These are phyloP conservation scores for Lactifluus echinatus DNA, from an alignment of 768 basidiomycete genomes.

Conservation along the genomic window DNA sequence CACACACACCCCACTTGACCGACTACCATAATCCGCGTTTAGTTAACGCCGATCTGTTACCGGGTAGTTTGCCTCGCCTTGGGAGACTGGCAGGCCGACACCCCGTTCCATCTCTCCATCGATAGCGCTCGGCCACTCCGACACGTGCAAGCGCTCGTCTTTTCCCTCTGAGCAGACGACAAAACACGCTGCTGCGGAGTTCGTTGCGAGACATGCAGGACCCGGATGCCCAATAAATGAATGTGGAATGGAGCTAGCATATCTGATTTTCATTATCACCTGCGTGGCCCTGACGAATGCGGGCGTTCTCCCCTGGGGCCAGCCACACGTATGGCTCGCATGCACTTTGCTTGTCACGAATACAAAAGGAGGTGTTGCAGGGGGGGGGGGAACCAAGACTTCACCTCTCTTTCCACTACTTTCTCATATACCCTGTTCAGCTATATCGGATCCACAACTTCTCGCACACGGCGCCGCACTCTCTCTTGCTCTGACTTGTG, in stretches of 20 bases:
- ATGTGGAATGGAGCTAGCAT: constrained; percentile 6
- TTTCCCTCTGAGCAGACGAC: background rate
- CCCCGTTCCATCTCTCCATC: constrained; percentile 11
- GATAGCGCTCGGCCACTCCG: constrained; percentile 3
- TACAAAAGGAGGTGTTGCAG: constrained; percentile 9
- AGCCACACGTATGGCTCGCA: background rate
- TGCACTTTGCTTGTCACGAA: background rate
- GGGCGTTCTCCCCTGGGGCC: background rate
- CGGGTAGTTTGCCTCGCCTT: background rate
- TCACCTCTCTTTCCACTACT: background rate
- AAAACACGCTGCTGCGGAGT: constrained; percentile 8
- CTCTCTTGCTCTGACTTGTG: background rate
- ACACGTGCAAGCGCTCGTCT: constrained; percentile 2
- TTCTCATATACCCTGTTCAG: background rate
- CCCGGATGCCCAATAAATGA: constrained; percentile 1
- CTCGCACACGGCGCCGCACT: background rate
- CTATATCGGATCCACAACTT: background rate
- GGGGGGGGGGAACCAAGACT: too few relatives aligned
- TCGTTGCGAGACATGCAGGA: background rate
- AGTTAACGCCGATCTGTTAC: constrained; percentile 1
- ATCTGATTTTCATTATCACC: background rate
- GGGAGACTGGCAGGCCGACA: background rate
- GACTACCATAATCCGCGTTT: background rate
- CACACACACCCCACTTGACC: background rate
- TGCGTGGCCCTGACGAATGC: background rate